A percentile compares a stretch with the other conserved stretches of the same genome.
Conservation (phyloP, 371 early-diverging fungal species). For the Chytridium lagenaria region DNA sequence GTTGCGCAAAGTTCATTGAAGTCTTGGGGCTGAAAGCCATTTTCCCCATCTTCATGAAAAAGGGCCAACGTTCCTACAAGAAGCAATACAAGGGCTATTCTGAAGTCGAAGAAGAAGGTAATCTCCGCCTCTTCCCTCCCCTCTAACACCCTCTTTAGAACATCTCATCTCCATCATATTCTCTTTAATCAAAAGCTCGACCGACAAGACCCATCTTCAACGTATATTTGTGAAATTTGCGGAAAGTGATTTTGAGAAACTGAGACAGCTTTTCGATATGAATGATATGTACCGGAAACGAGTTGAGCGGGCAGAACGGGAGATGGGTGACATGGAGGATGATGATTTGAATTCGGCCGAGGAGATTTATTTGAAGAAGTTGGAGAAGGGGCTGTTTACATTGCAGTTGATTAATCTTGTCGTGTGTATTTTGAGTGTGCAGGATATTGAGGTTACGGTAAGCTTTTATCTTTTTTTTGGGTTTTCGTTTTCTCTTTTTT, state of each 20-base stretch:
- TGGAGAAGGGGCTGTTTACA: conserved; percentile 84
- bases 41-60: conserved; percentile 78
- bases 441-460: conserved; percentile 5
- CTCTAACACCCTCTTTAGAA: conserved; percentile 52
- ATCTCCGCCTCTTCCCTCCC: conserved; percentile 11
- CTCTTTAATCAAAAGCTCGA: conserved; percentile 62
- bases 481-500: neutral
- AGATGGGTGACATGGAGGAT: conserved; percentile 37
- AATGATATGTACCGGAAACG: conserved; percentile 69
- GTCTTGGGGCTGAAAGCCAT: conserved; percentile 78
- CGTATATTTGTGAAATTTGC: conserved; percentile 85
- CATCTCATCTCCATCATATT: conserved; percentile 82
- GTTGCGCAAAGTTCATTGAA: conserved; percentile 75
- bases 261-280: conserved; percentile 79
- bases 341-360: conserved; percentile 64
- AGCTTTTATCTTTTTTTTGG: neutral
- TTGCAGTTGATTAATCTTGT: conserved; percentile 70
- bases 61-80: conserved; percentile 72
- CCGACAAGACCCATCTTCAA: conserved; percentile 62
- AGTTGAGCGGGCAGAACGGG: conserved; percentile 52
- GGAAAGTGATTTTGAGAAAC: conserved; percentile 78
- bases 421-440: conserved; percentile 20
- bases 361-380: conserved; percentile 67
- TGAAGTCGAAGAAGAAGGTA: conserved; percentile 75
- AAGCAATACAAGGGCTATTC: conserved; percentile 56